Percentiles rank a stretch among this genome's conserved stretches.
These are phyloP conservation scores for Coemansia sp. DNA, from an alignment of 192 early-diverging fungal species.

Conservation along the genomic window DNA sequence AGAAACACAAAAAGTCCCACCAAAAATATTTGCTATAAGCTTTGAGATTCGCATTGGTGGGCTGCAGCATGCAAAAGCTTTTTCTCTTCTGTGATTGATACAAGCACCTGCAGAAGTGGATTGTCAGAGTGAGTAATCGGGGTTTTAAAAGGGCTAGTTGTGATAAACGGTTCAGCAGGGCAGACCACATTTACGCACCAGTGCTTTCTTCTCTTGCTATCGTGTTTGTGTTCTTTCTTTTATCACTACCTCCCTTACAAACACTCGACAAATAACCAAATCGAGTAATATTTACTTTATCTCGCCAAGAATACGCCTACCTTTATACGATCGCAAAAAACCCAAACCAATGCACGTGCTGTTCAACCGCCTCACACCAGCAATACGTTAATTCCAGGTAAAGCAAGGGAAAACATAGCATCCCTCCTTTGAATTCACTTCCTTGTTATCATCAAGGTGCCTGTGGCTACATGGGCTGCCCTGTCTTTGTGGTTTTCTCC, in stretches of 20 bases:
- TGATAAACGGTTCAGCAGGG: neutral
- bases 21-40: too few species aligned
- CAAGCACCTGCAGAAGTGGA: neutral
- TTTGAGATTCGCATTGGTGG: too few species aligned
- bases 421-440: too few species aligned
- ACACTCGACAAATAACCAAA: neutral
- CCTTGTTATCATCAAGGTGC: too few species aligned
- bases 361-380: too few species aligned
- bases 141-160: neutral
- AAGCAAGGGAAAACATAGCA: too few species aligned
- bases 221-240: too few species aligned
- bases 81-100: neutral
- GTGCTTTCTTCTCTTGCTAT: neutral
- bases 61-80: neutral
- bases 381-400: too few species aligned
- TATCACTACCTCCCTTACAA: neutral
- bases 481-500: too few species aligned
- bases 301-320: neutral
- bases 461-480: too few species aligned
- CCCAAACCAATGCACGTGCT: neutral
- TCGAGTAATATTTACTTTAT: neutral
- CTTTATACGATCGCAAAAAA: neutral
- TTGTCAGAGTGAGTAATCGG: neutral
- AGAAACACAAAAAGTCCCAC: neutral
- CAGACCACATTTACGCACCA: neutral